Base-by-base conservation (phyloP, 805 yeast genomes). In the Saccharomycopsis sp. region DNA sequence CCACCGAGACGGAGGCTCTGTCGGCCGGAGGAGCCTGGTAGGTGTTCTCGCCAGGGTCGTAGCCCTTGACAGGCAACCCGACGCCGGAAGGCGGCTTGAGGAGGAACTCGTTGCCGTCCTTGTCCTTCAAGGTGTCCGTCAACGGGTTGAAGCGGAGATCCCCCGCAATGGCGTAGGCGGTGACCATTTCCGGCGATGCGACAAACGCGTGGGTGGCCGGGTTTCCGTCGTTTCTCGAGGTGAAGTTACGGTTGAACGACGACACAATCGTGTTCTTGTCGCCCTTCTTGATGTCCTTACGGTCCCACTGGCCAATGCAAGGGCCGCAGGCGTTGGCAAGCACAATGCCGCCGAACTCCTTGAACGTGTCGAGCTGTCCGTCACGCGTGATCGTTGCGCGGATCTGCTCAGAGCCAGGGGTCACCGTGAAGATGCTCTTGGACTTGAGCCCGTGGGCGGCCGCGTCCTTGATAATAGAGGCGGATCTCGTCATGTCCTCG, bases 311-410 rank as follows among this genome's bases (percentile, higher is more conserved):
- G 70, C 98, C 98, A 71, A 91, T 91, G 82, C 98, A 91, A 71
- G 98, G 98, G 70, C 98, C 98, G 81, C 98, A 92, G 60, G 98
- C 98, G 72, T 92, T 92, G 62, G 98, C 97, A 71, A 92, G 79
- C 57, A 92, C 97, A 61, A 86, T 81, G 72, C 96, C 98, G 66
- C 97, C 97, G 68, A 87, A 88, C 69, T 89, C 90, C 70, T 85
- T 84, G 75, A 92, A 91, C 65, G 94, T 87, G 66, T 86, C 79
- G 66, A 92, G 83, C 73, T 88, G 86, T 62, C 98, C 97, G 73
- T 92, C 98, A 75, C 97, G 87, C 72, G 87, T 97, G 73, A 92
- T 92, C 64, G 98, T 92, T 64, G 98, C 97, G 78, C 98, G 89
- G 66, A 92, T 88, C 79, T 92, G 97, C 79, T 92, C 98, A 59